A percentile compares a stretch with the other conserved stretches of the same genome.
Evolutionary conservation across 2,329 filamentous ascomycete species (phyloP).

Genomic region (Calonectria pseudoturangicola): DNA sequence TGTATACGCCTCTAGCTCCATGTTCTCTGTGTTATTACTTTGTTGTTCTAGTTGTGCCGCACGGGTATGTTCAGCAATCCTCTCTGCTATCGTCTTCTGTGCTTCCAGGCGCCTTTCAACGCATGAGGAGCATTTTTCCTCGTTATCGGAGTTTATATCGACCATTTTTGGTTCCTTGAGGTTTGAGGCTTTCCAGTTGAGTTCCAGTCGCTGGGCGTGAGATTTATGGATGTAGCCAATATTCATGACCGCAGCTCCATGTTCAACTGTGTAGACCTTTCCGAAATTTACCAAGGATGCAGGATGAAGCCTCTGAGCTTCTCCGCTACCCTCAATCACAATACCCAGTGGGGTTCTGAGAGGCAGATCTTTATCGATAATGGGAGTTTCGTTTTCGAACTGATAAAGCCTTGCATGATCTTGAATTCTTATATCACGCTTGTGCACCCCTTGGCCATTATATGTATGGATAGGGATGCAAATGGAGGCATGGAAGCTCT

Average conservation of each 20-base stretch:
- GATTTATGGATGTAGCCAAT: not conserved
- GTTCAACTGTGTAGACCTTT: not conserved
- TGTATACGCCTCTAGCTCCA: too few relatives aligned
- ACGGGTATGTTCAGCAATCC: too few relatives aligned
- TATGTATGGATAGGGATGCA: not conserved
- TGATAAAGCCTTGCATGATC: not conserved
- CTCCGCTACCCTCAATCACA: not conserved
- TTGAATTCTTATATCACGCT: not conserved
- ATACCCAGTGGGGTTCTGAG: not conserved
- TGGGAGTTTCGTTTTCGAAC: not conserved
- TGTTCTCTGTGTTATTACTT: too few relatives aligned
- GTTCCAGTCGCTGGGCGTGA: not conserved
- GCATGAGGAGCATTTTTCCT: not conserved
- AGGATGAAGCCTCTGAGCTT: not conserved
- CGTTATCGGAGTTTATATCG: not conserved
- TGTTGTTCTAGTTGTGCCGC: too few relatives aligned
- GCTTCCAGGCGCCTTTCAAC: not conserved
- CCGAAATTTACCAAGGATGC: not conserved
- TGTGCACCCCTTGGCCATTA: not conserved
- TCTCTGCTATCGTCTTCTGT: not conserved
- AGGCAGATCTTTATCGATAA: not conserved
- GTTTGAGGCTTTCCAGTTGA: not conserved
- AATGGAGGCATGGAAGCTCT: not conserved
- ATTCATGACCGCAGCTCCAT: not conserved
- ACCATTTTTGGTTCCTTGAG: rapidly evolving